Evolutionary conservation across 805 yeast genomes (phyloP).

Genomic region (Candida maesae): DNA sequence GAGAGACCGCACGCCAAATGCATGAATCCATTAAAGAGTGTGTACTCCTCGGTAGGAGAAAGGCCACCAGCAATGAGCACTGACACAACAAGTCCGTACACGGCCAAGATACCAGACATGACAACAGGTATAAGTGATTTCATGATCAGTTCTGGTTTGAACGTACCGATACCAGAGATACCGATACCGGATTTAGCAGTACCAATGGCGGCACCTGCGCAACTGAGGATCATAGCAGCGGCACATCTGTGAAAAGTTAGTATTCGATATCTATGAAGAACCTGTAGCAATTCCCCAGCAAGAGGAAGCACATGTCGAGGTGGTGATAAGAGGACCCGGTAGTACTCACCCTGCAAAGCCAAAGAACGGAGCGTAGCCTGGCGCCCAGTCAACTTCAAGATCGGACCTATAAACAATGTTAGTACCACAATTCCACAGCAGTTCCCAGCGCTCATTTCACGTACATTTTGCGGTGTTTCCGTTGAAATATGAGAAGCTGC

Average conservation of each 20-base stretch:
- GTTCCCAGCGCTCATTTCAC: background rate
- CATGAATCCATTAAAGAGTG: conserved; percentile 95
- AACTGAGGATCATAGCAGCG: conserved; percentile 83
- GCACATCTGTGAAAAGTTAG: conserved; percentile 50
- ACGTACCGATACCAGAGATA: conserved; percentile 96
- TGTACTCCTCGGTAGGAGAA: conserved; percentile 72
- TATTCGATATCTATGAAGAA: too few species aligned
- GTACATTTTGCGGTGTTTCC: conserved; percentile 3
- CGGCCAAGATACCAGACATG: conserved; percentile 96
- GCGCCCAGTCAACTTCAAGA: conserved; percentile 62
- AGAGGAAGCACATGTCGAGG: too few species aligned
- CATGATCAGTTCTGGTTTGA: conserved; percentile 96
- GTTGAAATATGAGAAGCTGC: background rate
- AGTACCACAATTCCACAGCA: background rate
- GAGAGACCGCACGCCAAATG: conserved; percentile 94
- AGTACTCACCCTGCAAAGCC: conserved; percentile 81
- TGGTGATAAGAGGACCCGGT: conserved; percentile 4
- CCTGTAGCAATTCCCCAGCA: too few species aligned
- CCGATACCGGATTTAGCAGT: conserved; percentile 98
- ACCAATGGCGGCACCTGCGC: conserved; percentile 98
- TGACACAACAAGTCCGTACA: conserved; percentile 94
- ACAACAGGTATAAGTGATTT: conserved; percentile 94
- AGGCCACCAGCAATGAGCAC: conserved; percentile 92
- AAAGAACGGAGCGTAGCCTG: conserved; percentile 93
- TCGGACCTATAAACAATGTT: conserved; percentile 29